Evolutionary conservation across 768 basidiomycete species (phyloP), one percentile per base, ranked within the genome.

Genomic region (Hysterangium stoloniferum): DNA sequence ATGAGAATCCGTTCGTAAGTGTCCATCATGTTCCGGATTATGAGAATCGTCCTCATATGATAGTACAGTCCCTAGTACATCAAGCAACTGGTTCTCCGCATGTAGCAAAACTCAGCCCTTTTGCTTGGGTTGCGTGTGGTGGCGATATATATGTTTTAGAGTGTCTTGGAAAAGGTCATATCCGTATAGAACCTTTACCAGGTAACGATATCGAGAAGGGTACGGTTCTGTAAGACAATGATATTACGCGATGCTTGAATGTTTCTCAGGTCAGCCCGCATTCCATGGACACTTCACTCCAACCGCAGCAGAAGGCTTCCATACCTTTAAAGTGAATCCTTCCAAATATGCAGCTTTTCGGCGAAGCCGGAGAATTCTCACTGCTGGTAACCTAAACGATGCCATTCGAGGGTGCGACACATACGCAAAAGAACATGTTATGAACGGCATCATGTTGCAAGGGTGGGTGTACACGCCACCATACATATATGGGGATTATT

Each of bases 81-180:
- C 45, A 54, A 9, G 46, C 54, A 1, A 58, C 71, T 31, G 70
- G 68, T 19, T 75, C 75, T 12, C 76, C 82, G 11, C 76, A 82
- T 56, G 68, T 86, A 15, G 55, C 65, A 17, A 64, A 62, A 20
- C 52, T 85, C 34, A 90, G 80, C 55, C 65, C 59, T 17, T 72
- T 77, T 56, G 78, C 85, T 4, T 92, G 92, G 92, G 83, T 95
- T 6, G 78, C 79, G 2, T 89, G 86, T 58, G 87, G 90, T 6
- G 69, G 71, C 3, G 74, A 80, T 31, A 63, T 78, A 13, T 86
- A 84, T 62, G 76, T 94, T 6, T 70, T 94, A 2, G 85, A 89
- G 59, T 81, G 82, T 54, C 64, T 87, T n/a, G 78, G 77, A 11
- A 76, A 74, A 54, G 88, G 89, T 1, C 72, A 75, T 57, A 68